phyloP scores from a whole-genome alignment of 108 stramenopile species.

The Nitzschia sp. region DNA sequence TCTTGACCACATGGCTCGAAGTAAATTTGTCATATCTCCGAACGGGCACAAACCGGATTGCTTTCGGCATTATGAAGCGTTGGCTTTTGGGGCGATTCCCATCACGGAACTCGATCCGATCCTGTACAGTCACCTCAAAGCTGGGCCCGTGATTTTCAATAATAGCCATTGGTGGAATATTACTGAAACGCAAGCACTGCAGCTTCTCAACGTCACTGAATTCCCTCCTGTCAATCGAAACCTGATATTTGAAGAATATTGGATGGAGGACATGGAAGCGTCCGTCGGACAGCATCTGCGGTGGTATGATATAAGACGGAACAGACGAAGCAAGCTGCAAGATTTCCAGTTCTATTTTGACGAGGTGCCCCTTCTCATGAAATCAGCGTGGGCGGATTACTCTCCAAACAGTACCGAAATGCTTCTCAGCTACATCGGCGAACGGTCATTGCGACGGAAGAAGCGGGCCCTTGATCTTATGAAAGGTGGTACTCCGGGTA shows the following conservation, averaged over 20 bases:
- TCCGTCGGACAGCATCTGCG: not conserved
- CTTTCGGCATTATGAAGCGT: conserved; percentile 39
- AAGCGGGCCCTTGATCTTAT: too few species aligned
- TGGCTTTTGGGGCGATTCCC: conserved; percentile 33
- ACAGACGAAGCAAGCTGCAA: not conserved
- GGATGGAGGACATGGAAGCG: conserved; percentile 19
- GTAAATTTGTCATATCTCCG: conserved; percentile 27
- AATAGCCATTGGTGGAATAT: not conserved
- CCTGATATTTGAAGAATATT: conserved; percentile 33
- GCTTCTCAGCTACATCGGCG: not conserved
- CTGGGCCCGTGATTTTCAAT: conserved; percentile 4
- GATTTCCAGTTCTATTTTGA: not conserved
- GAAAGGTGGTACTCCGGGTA: too few species aligned
- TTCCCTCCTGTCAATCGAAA: conserved; percentile 21
- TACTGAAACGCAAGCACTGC: not conserved
- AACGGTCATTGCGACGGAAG: too few species aligned
- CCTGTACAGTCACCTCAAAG: conserved; percentile 15
- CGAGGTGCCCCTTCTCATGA: not conserved
- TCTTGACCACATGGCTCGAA: conserved; percentile 15
- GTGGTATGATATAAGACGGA: not conserved
- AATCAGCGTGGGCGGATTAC: conserved; percentile 1
- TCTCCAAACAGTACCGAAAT: not conserved
- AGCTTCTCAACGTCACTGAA: not conserved
- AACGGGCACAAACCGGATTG: conserved; percentile 40
- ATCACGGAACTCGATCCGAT: conserved; percentile 35